Conservation (phyloP, 75 land plant species). For the Gnetum montanum region DNA sequence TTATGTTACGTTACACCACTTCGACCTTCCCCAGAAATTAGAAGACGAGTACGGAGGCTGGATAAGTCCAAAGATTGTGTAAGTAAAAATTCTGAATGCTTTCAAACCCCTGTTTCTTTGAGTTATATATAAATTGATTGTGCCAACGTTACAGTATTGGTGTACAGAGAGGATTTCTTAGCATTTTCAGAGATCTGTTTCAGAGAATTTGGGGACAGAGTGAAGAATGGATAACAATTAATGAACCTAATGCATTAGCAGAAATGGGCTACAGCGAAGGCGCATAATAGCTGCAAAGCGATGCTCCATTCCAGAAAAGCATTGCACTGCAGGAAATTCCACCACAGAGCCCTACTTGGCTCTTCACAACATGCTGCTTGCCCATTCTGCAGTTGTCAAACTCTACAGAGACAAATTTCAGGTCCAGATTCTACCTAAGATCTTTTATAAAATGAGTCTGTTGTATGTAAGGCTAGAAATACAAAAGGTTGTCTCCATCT, state of each 20-base stretch:
- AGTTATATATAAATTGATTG: too few species aligned
- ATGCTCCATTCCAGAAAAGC: background rate
- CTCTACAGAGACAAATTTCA: constrained; percentile 33
- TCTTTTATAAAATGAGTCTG: too few species aligned
- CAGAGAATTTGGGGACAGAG: constrained; percentile 2
- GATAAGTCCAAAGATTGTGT: too few species aligned
- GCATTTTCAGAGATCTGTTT: background rate
- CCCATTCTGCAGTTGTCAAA: constrained; percentile 34
- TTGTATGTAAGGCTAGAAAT: too few species aligned
- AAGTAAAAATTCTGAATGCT: too few species aligned
- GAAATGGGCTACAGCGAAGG: background rate
- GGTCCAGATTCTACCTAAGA: too few species aligned
- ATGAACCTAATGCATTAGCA: background rate
- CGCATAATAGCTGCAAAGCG: background rate
- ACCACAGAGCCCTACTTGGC: constrained; percentile 45
- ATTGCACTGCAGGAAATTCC: constrained; percentile 41
- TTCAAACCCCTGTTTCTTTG: too few species aligned
- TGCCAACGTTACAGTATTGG: too few species aligned
- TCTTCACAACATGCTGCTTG: constrained; percentile 31
- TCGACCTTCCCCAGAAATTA: too few species aligned
- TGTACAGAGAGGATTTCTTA: background rate
- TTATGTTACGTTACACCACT: too few species aligned
- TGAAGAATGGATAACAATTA: constrained; percentile 1
- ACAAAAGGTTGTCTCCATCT: too few species aligned
- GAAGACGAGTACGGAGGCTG: too few species aligned